Evolutionary conservation across 2,329 filamentous ascomycete species (phyloP).

Genomic region (Balansia obtecta): DNA sequence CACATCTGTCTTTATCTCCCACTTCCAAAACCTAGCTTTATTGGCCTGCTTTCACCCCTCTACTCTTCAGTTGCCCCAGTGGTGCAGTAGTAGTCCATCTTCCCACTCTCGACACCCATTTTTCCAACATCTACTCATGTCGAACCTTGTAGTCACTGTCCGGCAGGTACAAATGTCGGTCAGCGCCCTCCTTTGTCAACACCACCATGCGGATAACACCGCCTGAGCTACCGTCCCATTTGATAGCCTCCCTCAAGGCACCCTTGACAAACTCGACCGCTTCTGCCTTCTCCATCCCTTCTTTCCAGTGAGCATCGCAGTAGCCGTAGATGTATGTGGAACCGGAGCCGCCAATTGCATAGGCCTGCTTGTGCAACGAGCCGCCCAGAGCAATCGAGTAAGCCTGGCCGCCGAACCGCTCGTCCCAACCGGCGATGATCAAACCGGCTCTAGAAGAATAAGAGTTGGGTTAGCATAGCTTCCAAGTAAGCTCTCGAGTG

Average conservation of each 20-base stretch:
- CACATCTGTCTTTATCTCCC: background rate
- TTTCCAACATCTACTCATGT: constrained; percentile 41
- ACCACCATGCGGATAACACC: constrained; percentile 98
- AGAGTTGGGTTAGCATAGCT: background rate
- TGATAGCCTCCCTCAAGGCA: constrained; percentile 86
- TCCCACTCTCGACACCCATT: constrained; percentile 7
- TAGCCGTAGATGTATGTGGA: constrained; percentile 99
- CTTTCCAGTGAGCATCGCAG: constrained; percentile 91
- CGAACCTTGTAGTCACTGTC: constrained; percentile 73
- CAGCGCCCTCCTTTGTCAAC: constrained; percentile 75
- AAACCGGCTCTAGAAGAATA: constrained; percentile 61
- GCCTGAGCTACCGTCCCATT: constrained; percentile 97
- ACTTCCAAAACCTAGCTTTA: background rate
- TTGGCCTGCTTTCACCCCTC: background rate
- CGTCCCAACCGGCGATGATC: constrained; percentile 97
- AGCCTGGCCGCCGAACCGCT: constrained; percentile 88
- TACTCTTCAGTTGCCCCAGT: background rate
- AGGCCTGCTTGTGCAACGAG: constrained; percentile 93
- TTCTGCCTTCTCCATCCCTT: constrained; percentile 85
- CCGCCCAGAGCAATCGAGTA: constrained; percentile 95
- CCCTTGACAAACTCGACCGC: constrained; percentile 89
- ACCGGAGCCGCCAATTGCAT: constrained; percentile 89
- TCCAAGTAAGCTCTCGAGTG: no score
- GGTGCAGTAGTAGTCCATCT: background rate
- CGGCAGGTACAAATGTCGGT: constrained; percentile 89